Evolutionary conservation across 148 eudicot species (phyloP).

Genomic region (Pouteria glomerata): DNA sequence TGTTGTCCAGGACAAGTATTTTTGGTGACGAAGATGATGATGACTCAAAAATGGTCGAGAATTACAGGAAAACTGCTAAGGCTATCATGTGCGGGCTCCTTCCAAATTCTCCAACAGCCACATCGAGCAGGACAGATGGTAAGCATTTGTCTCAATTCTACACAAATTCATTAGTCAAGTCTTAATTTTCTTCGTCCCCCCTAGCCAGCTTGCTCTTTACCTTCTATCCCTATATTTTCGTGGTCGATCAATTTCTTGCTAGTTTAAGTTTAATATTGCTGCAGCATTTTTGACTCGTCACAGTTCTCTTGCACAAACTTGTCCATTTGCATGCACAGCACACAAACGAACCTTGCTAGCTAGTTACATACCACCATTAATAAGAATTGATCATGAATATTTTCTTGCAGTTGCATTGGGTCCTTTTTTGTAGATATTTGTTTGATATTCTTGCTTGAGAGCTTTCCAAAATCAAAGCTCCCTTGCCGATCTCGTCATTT

Average conservation of each 20-base stretch:
- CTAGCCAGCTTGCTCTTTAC: too few relatives aligned
- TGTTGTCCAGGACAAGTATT: slow-evolving; percentile 66
- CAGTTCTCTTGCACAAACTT: too few relatives aligned
- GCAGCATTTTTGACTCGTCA: neutral
- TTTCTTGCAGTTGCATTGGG: too few relatives aligned
- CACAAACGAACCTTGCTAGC: too few relatives aligned
- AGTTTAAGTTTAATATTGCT: neutral
- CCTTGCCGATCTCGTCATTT: too few relatives aligned
- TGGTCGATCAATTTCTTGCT: too few relatives aligned
- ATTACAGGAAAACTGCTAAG: slow-evolving; percentile 68
- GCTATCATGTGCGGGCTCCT: slow-evolving; percentile 82
- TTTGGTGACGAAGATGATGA: slow-evolving; percentile 52
- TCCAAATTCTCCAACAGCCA: slow-evolving; percentile 74
- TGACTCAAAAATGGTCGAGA: slow-evolving; percentile 37
- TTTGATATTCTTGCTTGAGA: too few relatives aligned
- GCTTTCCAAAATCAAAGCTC: too few relatives aligned
- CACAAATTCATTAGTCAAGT: neutral
- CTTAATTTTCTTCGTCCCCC: neutral
- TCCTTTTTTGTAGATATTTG: too few relatives aligned
- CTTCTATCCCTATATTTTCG: neutral
- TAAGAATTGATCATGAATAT: too few relatives aligned
- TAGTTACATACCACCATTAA: too few relatives aligned
- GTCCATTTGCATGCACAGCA: too few relatives aligned
- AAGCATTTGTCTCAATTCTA: slow-evolving; percentile 11
- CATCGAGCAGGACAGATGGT: slow-evolving; percentile 72